Evolutionary conservation across 1,284 basidiomycete species (phyloP), one percentile per base, ranked within the genome.

Genomic region (Puccinia triticina): DNA sequence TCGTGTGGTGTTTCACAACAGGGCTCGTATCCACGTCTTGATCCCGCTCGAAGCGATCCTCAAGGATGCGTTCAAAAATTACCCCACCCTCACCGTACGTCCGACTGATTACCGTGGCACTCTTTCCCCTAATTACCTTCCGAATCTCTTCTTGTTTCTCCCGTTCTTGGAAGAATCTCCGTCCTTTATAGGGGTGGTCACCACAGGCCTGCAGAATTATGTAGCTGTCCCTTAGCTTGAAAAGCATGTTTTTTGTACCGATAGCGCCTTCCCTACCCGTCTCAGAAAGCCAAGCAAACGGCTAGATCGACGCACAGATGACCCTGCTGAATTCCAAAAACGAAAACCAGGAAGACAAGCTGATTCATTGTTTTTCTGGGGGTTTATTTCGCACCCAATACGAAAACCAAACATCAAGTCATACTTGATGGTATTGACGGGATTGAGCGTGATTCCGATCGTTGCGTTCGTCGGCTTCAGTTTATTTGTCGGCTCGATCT

Each of bases 381-480:
- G 11, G 48, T 50, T 50, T 14, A 16, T 26, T 57, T 29, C n/a
- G 55, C 14, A 21, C 3, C 48, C 48, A 14, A 50, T 16, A n/a
- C 23, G 8, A 7, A 26, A 57, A 57, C 12, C 32, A 18, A 23
- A 40, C 40, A 3, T 16, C n/a, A 66, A 84, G 84, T 76, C 83
- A 12, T 83, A 83, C 73, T 40, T 82, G 40, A 76, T 83, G 46
- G 37, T 79, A 21, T 80, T 84, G 29, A 75, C 77, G 11, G 59
- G 67, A 11, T 74, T 84, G n/a, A 81, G 82, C 34, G 23, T 83
- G 67, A 80, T 84, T 46, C 84, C 84, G 8, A 75, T 84, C 71
- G 23, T 83, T 8, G 82, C 83, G 12, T 83, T 84, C 57, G 18
- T 83, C 50, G 84, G 84, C 34, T 84, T 84, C 76, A 74, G 73